Evolutionary conservation across 169 alveolate genomes (phyloP).

Genomic region (Plasmodium yoelii): DNA sequence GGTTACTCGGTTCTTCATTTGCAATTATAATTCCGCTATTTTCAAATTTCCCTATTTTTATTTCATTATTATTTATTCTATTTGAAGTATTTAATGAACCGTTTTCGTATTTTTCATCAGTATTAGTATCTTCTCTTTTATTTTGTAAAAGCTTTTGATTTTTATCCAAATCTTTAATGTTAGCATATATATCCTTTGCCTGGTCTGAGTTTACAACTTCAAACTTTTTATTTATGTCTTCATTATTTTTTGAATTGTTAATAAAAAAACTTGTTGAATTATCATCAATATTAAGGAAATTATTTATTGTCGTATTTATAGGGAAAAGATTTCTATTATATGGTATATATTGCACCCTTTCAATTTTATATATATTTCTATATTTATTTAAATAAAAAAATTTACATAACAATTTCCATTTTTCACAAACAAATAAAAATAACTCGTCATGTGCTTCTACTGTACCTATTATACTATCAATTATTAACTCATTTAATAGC

Average conservation of each 20-base stretch:
- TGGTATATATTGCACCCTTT: constrained; percentile 68
- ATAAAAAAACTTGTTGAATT: constrained; percentile 55
- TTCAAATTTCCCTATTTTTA: not conserved
- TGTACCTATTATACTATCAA: constrained; percentile 63
- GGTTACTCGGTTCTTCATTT: not conserved
- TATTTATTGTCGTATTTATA: constrained; percentile 38
- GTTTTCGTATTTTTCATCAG: not conserved
- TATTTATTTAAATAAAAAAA: constrained; percentile 58
- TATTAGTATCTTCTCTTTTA: not conserved
- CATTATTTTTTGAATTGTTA: constrained; percentile 18
- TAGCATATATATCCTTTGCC: not conserved
- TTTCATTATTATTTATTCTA: constrained; percentile 1
- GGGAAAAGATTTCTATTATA: constrained; percentile 41
- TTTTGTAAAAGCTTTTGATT: not conserved
- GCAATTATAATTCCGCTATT: not conserved
- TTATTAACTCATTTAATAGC: constrained; percentile 53
- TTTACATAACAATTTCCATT: constrained; percentile 69
- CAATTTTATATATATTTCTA: constrained; percentile 71
- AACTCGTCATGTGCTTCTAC: constrained; percentile 45
- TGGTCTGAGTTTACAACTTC: constrained; percentile 30
- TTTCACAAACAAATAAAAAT: constrained; percentile 65
- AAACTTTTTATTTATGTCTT: constrained; percentile 58
- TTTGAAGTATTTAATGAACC: not conserved
- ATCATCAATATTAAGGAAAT: constrained; percentile 59
- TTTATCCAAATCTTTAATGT: not conserved